Conservation (phyloP, 2,329 filamentous ascomycete genomes). For the Cercospora citrullina region DNA sequence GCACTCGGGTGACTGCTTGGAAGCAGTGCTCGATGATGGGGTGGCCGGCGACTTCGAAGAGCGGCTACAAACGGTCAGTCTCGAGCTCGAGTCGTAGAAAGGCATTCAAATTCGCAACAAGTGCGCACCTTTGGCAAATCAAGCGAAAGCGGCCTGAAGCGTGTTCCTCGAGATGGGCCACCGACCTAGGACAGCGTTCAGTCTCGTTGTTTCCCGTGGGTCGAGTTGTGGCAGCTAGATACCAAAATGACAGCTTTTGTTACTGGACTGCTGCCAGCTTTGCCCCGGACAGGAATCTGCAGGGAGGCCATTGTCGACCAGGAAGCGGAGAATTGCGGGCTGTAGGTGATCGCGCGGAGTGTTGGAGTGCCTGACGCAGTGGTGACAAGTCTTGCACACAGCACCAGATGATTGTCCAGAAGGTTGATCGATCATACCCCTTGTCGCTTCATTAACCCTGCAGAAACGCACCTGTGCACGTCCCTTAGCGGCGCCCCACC, state of each 20-base stretch:
- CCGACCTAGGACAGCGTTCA: constrained; percentile 65
- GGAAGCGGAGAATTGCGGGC: neutral
- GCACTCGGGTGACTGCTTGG: constrained; percentile 84
- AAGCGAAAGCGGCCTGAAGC: constrained; percentile 91
- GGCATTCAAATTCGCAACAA: neutral
- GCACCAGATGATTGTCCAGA: constrained; percentile 2
- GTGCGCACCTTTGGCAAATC: constrained; percentile 83
- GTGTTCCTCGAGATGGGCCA: constrained; percentile 89
- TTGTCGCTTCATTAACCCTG: constrained; percentile 1
- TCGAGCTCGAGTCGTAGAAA: neutral
- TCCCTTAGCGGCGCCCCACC: neutral
- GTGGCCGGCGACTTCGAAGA: constrained; percentile 97
- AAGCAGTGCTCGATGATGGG: constrained; percentile 98
- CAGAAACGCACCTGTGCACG: neutral
- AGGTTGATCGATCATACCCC: neutral
- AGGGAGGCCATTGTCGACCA: constrained; percentile 31
- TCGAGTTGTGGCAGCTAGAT: constrained; percentile 36
- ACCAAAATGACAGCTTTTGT: constrained; percentile 97
- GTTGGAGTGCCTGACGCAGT: neutral
- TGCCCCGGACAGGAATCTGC: constrained; percentile 36
- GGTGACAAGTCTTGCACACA: neutral
- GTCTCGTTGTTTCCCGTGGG: neutral
- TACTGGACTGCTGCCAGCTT: constrained; percentile 51
- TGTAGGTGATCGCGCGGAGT: neutral
- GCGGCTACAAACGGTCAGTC: constrained; percentile 60